Evolutionary conservation across 208 protist genomes (phyloP), one percentile per base, ranked within the genome.

Genomic region (Trypanosoma conorhini): DNA sequence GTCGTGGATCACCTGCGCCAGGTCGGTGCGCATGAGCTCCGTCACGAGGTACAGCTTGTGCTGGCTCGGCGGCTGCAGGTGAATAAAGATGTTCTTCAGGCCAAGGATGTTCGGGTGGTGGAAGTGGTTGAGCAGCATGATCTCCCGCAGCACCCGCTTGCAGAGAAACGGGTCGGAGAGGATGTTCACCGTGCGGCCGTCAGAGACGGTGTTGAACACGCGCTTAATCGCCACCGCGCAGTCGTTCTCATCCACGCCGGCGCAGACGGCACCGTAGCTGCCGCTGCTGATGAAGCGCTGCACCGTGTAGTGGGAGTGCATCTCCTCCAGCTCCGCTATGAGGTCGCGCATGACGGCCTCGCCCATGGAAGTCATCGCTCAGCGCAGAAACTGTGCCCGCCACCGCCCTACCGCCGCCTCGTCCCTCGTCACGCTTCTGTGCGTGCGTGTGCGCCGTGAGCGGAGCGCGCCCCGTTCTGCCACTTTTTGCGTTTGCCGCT

Each of bases 31-130:
- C 94, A 99, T 98, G 63, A 97, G 92, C 76, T 99, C 96, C 59
- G 98, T 99, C 7, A 98, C 91, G 10, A 99, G 85, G 76, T 99
- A 99, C 42, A 99, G 84, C 76, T 99, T 98, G 73, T 96, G 93
- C 70, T 94, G 89, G 55, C 87, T 84, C 5, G 92, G 88, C 40
- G 83, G 77, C 63, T 91, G 72, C 42, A 92, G 68, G 63, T 91
- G 89, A 57, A 98, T 94, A 55, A 98, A 88, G 10, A 99, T 98
- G 62, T 98, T 94, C 28, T 89, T 85, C 54, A 99, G 71, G 31
- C 96, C 89, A 31, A 99, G 87, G 60, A 99, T 97, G 81, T 99
- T 98, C 24, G 97, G 96, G 72, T 99, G 97, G 59, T 95, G 91
- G 58, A 99, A 91, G 79, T 99, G 93, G 66, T 98, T 97, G 10